These are phyloP conservation scores for Erigeron philadelphicus DNA, from an alignment of 140 eudicot genomes.

Conservation along the genomic window DNA sequence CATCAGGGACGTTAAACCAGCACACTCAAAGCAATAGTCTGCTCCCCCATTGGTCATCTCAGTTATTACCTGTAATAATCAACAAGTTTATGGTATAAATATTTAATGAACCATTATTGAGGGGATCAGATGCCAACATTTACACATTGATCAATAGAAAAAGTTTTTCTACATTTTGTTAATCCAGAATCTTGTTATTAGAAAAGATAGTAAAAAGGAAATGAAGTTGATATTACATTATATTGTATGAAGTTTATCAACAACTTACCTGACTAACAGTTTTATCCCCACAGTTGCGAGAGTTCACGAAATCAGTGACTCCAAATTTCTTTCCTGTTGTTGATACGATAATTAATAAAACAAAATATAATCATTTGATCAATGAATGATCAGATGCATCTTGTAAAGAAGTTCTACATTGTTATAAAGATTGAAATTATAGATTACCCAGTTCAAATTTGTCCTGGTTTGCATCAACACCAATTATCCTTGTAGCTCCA, in stretches of 20 bases:
- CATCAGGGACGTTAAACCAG: slow-evolving; percentile 55
- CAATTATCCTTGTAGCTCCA: slow-evolving; percentile 69
- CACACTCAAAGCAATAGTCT: slow-evolving; percentile 76
- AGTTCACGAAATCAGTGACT: slow-evolving; percentile 71
- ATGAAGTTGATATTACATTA: not conserved
- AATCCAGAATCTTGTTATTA: not conserved
- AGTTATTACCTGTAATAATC: slow-evolving; percentile 40
- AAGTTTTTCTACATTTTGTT: not conserved
- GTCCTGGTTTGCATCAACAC: slow-evolving; percentile 59
- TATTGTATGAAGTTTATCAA: not conserved
- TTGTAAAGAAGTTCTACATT: not conserved
- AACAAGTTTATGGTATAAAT: not conserved
- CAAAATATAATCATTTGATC: not conserved
- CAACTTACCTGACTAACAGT: slow-evolving; percentile 61
- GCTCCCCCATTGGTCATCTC: slow-evolving; percentile 85
- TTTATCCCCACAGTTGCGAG: slow-evolving; percentile 46
- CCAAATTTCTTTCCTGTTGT: slow-evolving; percentile 58
- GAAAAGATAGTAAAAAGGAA: too few species aligned
- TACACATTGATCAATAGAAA: not conserved
- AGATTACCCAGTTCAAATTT: slow-evolving; percentile 51
- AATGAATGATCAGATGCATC: not conserved
- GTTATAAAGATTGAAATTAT: not conserved
- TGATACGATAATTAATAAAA: not conserved
- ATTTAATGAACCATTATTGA: not conserved
- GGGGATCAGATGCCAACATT: not conserved